Conservation (phyloP, 1,284 basidiomycete genomes). For the Vanrija humicola region DNA sequence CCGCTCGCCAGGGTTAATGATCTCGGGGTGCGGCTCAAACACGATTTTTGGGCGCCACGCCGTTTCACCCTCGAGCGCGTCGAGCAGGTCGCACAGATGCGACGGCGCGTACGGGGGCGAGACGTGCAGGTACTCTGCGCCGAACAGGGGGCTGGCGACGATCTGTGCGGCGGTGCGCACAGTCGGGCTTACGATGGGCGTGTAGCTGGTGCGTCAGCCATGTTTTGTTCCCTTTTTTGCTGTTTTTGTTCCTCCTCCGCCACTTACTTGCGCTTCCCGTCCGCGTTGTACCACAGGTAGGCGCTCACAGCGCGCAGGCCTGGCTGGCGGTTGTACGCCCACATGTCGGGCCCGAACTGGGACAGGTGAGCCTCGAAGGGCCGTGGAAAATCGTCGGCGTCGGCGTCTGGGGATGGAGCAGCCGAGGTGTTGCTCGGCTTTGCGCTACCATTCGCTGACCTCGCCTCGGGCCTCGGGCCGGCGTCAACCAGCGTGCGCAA, state of each 20-base stretch:
- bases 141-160: constrained; percentile 19
- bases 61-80: constrained; percentile 6
- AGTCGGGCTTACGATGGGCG: constrained; percentile 25
- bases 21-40: constrained; percentile 38
- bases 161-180: constrained; percentile 23
- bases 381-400: constrained; percentile 17
- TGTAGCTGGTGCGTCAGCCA: constrained; percentile 21
- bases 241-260: not conserved
- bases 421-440: not conserved
- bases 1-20: constrained; percentile 28
- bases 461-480: not conserved
- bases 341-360: constrained; percentile 33
- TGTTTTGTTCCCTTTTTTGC: not conserved
- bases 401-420: not conserved
- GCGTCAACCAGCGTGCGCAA: constrained; percentile 31
- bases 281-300: constrained; percentile 34
- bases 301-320: constrained; percentile 23
- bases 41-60: constrained; percentile 35
- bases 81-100: constrained; percentile 20
- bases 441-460: no score
- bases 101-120: constrained; percentile 31
- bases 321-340: constrained; percentile 28
- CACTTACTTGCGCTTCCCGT: constrained; percentile 30
- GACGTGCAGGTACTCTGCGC: constrained; percentile 37
- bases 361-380: constrained; percentile 20